These are phyloP conservation scores for Phytophthora megakarya DNA, from an alignment of 352 stramenopile genomes.

Conservation along the genomic window DNA sequence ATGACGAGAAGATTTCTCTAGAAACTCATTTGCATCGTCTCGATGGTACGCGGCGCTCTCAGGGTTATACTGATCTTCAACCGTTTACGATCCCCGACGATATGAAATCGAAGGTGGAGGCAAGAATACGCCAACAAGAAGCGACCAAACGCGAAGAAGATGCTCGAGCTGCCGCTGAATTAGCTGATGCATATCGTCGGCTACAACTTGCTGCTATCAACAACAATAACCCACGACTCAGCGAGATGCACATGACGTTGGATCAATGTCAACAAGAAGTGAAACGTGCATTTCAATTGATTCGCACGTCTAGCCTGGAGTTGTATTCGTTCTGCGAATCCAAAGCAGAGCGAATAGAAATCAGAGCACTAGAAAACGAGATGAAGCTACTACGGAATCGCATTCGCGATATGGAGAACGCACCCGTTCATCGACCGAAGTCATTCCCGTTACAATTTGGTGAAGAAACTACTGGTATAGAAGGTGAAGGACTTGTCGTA, in stretches of 20 bases:
- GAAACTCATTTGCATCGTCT: constrained; percentile 50
- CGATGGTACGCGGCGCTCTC: constrained; percentile 19
- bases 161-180: constrained; percentile 44
- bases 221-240: constrained; percentile 57
- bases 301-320: constrained; percentile 66
- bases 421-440: constrained; percentile 16
- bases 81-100: constrained; percentile 80
- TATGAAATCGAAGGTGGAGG: constrained; percentile 80
- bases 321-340: constrained; percentile 69
- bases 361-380: constrained; percentile 52
- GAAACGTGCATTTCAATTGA: constrained; percentile 69
- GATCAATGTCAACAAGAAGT: constrained; percentile 73
- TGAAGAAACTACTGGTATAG: neutral
- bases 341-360: constrained; percentile 63
- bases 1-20: constrained; percentile 61
- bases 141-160: constrained; percentile 55
- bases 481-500: constrained; percentile 14
- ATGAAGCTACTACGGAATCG: constrained; percentile 50
- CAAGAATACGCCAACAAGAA: constrained; percentile 64
- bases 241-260: constrained; percentile 61
- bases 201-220: constrained; percentile 49
- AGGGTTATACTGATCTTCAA: constrained; percentile 66
- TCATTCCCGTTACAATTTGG: constrained; percentile 21
- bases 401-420: constrained; percentile 35
- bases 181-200: constrained; percentile 65